phyloP scores from a whole-genome alignment of 345 rosid genomes.

The Eucalyptus grandis region DNA sequence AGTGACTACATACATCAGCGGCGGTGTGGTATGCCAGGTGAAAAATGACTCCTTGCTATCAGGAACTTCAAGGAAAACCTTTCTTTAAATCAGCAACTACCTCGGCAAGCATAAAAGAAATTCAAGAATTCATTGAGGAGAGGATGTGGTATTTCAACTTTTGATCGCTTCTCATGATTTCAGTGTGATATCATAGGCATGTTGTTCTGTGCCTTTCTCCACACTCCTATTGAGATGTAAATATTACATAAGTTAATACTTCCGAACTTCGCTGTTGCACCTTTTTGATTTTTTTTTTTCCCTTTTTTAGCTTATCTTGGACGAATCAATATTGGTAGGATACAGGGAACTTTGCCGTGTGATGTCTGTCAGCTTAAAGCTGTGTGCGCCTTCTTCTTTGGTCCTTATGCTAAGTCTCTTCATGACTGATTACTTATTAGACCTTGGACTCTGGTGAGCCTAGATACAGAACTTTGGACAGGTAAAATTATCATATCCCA shows the following conservation, averaged over 20 bases:
- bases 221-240: neutral
- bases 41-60: neutral
- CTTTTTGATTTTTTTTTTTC: neutral
- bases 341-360: neutral
- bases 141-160: fast-evolving
- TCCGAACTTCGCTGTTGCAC: neutral
- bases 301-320: neutral
- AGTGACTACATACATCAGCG: fast-evolving
- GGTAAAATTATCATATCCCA: neutral
- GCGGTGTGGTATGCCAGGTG: neutral
- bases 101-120: neutral
- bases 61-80: neutral
- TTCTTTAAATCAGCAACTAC: neutral
- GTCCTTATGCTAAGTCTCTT: neutral
- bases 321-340: neutral
- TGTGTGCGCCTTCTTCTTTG: neutral
- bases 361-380: neutral
- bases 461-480: neutral
- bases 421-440: neutral
- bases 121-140: neutral
- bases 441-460: neutral
- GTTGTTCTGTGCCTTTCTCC: neutral
- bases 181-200: neutral
- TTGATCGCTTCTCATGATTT: neutral
- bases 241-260: neutral